A percentile compares a stretch with the other conserved stretches of the same genome.
Evolutionary conservation across 495 filamentous ascomycete genomes (phyloP).

Genomic region (Annulohypoxylon maeteangense): DNA sequence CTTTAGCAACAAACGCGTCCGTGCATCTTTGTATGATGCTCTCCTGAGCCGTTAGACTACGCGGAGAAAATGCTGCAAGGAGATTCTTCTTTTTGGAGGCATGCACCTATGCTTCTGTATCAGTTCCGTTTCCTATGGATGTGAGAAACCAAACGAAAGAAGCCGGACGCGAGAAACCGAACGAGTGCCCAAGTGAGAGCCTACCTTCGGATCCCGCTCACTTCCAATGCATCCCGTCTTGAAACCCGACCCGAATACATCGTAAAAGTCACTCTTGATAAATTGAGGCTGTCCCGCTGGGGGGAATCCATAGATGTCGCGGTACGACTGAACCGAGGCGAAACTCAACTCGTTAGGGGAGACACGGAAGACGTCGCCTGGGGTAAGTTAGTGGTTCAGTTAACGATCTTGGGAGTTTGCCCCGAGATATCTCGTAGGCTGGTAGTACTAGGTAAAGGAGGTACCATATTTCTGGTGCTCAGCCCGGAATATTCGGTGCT

Average conservation of each 20-base stretch:
- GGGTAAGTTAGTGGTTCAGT: no score
- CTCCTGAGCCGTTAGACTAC: conserved; percentile 55
- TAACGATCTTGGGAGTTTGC: no score
- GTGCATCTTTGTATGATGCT: conserved; percentile 51
- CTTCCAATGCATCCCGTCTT: conserved; percentile 41
- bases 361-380: conserved; percentile 57
- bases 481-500: conserved; percentile 23
- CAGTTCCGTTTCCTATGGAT: neutral
- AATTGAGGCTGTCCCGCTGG: conserved; percentile 37
- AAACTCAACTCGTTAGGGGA: conserved; percentile 59
- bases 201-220: conserved; percentile 40
- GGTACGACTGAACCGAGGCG: conserved; percentile 51
- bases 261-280: conserved; percentile 46
- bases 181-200: no score
- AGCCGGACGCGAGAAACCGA: no score
- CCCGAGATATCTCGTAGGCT: no score
- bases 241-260: conserved; percentile 46
- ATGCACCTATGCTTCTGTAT: conserved; percentile 39
- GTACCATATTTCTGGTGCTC: conserved; percentile 29
- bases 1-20: conserved; percentile 49
- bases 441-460: no score
- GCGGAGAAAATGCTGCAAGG: conserved; percentile 47
- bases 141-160: conserved; percentile 7
- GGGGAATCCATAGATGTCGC: conserved; percentile 54
- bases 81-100: conserved; percentile 47